phyloP scores from a whole-genome alignment of 2,329 filamentous ascomycete species.

The Fusarium chlamydosporum region DNA sequence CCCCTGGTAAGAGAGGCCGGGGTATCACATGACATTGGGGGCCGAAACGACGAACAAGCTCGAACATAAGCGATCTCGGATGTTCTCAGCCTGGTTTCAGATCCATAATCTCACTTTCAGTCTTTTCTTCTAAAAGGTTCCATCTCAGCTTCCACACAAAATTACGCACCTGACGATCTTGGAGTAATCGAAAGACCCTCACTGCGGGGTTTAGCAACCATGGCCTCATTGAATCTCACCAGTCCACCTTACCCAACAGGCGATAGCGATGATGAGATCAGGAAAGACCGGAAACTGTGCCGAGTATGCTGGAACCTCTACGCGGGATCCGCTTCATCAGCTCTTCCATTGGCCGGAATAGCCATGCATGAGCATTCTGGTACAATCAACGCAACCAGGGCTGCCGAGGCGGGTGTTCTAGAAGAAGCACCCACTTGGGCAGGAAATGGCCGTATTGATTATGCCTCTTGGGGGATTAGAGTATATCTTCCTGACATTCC shows the following conservation, averaged over 20 bases:
- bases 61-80: background rate
- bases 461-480: slow-evolving; percentile 34
- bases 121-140: accelerated
- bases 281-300: slow-evolving; percentile 29
- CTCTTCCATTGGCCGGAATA: slow-evolving; percentile 28
- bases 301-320: slow-evolving; percentile 43
- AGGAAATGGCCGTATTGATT: slow-evolving; percentile 27
- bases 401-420: slow-evolving; percentile 9
- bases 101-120: accelerated
- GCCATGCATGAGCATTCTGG: slow-evolving; percentile 40
- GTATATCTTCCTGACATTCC: slow-evolving; percentile 30
- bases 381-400: slow-evolving; percentile 20
- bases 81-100: background rate
- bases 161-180: no score
- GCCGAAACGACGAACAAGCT: background rate
- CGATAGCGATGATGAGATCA: slow-evolving; percentile 32
- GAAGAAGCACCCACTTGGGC: slow-evolving; percentile 33
- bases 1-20: background rate
- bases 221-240: slow-evolving; percentile 33
- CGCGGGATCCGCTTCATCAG: slow-evolving; percentile 24
- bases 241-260: slow-evolving; percentile 28
- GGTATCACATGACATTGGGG: slow-evolving; percentile 23
- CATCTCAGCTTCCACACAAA: no score
- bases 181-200: background rate
- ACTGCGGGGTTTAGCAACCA: slow-evolving; percentile 33